phyloP scores from a whole-genome alignment of 2,329 filamentous ascomycete species.

The Arthrinium phaeospermum region DNA sequence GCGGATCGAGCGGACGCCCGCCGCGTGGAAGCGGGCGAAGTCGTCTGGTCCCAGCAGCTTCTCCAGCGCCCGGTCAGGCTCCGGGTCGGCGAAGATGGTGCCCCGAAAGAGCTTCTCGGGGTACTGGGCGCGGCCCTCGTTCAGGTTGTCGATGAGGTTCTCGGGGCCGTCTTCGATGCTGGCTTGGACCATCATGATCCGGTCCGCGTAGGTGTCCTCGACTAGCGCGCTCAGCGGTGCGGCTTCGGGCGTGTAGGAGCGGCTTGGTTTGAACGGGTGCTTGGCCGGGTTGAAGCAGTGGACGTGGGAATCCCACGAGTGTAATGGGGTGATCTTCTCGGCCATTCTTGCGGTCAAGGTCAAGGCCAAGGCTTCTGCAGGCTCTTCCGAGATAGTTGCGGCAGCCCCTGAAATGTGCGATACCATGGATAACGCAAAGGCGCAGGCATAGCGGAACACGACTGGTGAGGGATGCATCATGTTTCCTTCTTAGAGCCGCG shows the following conservation, averaged over 20 bases:
- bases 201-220: not conserved
- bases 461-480: not conserved
- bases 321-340: not conserved
- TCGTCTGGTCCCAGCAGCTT: not conserved
- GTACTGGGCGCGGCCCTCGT: not conserved
- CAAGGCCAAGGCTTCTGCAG: not conserved
- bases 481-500: not conserved
- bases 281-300: constrained; percentile 11
- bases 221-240: not conserved
- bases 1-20: constrained; percentile 3
- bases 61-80: not conserved
- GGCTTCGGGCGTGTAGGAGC: constrained; percentile 5
- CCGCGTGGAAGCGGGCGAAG: constrained; percentile 4
- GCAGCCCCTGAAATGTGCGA: not conserved
- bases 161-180: constrained; percentile 16
- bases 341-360: not conserved
- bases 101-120: constrained; percentile 10
- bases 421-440: not conserved
- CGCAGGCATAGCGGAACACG: not conserved
- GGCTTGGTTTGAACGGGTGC: constrained; percentile 14
- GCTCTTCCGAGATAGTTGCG: not conserved
- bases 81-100: constrained; percentile 9
- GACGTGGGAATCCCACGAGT: constrained; percentile 12
- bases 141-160: constrained; percentile 1
- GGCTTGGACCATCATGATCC: constrained; percentile 13